Base-by-base conservation (phyloP, 495 filamentous ascomycete species). In the Staphylotrichum longicolle region DNA sequence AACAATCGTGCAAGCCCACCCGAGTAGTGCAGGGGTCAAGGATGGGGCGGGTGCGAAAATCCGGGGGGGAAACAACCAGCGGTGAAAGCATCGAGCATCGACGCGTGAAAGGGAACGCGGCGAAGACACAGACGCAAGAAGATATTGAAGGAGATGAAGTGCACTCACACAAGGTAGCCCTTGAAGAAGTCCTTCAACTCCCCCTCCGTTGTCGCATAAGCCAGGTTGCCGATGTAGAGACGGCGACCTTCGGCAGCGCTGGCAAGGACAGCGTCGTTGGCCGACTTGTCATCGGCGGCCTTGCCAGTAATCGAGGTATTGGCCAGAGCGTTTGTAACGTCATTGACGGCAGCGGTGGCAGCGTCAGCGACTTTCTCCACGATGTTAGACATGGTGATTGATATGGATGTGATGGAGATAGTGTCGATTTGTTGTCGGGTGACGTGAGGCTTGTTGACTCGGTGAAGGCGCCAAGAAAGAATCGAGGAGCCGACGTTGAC, bases 121-220 rank as follows among this genome's bases (percentile, higher is more conserved):
- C 20, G 20, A 27, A 27, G 20, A 27, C 20, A 27, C 20, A 27
- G 20, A 27, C 20, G 37, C 35, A 49, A 54, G 27, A 44, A 50
- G 8, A 56, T 15, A 56, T 45, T 20, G 41, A 27, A 39, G 10
- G 10, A 10, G 37, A 39, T 10, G 57, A n/a, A 9, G 30, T 32
- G 39, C 66, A 90, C 94, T 86, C 86, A 99, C 95, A 99, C 88
- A 79, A 91, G 87, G 87, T 93, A 97, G 77, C 84, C 87, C 80
- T 90, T 89, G 87, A 99, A 99, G 85, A 99, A 99, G 60, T 92
- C 91, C 82, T 93, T 96, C 83, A 99, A 90, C 85, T 96, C 91
- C 86, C 90, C 94, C 90, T 98, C 94, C 73, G 92, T 95, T 83
- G 94, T 98, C 86, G 94, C 92, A 77, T 98, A 98, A 60, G 94